phyloP scores from a whole-genome alignment of 257 asterid species.

The Penstemon newberryi region DNA sequence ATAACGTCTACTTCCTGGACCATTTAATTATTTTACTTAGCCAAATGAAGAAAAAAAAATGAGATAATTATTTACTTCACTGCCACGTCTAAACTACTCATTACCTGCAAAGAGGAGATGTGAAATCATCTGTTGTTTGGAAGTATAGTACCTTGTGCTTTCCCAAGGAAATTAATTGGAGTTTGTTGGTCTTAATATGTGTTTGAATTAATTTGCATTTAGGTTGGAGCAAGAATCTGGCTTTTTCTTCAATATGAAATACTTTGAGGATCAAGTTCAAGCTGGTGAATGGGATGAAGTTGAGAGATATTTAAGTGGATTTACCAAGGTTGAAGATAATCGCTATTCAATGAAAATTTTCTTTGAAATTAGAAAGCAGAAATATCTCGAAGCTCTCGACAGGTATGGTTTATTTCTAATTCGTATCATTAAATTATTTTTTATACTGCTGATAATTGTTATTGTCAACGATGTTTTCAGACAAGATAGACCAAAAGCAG shows the following conservation, averaged over 20 bases:
- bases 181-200: constrained; percentile 23
- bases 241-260: constrained; percentile 90
- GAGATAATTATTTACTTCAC: not conserved
- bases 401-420: constrained; percentile 44
- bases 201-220: constrained; percentile 26
- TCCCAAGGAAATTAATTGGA: constrained; percentile 13
- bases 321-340: constrained; percentile 94
- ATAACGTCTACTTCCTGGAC: constrained; percentile 8
- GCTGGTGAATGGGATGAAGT: constrained; percentile 99
- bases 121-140: not conserved
- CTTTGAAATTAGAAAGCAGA: constrained; percentile 95
- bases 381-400: constrained; percentile 96
- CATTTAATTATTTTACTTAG: constrained; percentile 8
- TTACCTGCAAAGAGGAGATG: not conserved
- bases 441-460: constrained; percentile 18
- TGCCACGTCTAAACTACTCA: constrained; percentile 1
- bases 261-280: constrained; percentile 93
- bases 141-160: constrained; percentile 7
- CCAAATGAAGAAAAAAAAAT: constrained; percentile 4
- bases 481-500: constrained; percentile 87
- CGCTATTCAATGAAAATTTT: constrained; percentile 93
- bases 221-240: constrained; percentile 99
- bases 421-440: constrained; percentile 1
- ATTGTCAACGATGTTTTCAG: constrained; percentile 41
- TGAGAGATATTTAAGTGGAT: constrained; percentile 80